Base-by-base conservation (phyloP, 2,329 filamentous ascomycete species). In the Fusarium pseudoanthophilum region DNA sequence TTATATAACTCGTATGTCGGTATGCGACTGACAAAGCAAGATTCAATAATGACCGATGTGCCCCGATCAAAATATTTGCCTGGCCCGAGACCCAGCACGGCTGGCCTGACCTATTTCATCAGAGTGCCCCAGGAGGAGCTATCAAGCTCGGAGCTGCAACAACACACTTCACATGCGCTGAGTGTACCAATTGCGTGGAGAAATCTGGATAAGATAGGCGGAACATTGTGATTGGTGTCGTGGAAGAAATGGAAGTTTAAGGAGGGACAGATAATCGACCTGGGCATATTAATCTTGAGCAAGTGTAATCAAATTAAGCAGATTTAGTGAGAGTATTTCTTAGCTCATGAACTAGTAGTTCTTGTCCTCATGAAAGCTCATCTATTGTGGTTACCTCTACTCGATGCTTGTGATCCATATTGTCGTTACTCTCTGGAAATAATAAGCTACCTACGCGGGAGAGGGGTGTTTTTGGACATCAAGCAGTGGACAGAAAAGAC, bases 91-190 rank as follows among this genome's bases (percentile, higher is more conserved):
- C 72, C n/a, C 39, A 71, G 39, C 48, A 56, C 4, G 77, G 77
- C 39, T 78, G 72, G 64, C 39, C 61, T 20, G 72, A 76, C 11
- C 71, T 76, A 11, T 68, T 78, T n/a, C 71, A 73, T 18, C 68
- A 69, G 34, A 45, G 60, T 13, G 30, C 49, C 2, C 74, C 74
- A 15, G 61, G 60, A 16, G 57, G 57, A 13, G 42, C 69, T 15
- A 69, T 64, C 24, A 62, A 61, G 24, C 72, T 77, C 42, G 77
- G 67, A 10, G 42, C 51, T 40, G 60, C 60, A 37, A 73, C 69
- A n/a, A 78, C 77, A n/a, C 73, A 78, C 39, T 78, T 78, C 49
- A 78, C 74, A 4, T 78, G 77, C 48, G 61, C 77, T 13, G 46
- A 64, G 48, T 78, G 77, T 37, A 75, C 73, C 13, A 78, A 75